Percentiles rank a stretch among this genome's conserved stretches.
phyloP scores from a whole-genome alignment of 176 grass and related monocot genomes.

The Phyllostachys edulis region DNA sequence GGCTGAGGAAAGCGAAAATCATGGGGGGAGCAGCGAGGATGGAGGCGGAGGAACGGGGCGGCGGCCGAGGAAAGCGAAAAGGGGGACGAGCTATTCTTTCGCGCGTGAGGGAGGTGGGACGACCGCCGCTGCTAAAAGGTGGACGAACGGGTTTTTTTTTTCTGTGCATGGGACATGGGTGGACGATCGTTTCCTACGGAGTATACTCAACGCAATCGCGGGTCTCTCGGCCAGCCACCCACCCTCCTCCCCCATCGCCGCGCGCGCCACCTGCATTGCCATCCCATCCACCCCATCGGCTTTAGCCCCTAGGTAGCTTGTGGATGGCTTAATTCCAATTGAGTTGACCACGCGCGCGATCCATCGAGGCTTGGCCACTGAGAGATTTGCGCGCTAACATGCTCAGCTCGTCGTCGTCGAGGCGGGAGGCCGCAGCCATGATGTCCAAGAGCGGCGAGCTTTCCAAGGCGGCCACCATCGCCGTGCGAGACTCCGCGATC shows the following conservation, averaged over 20 bases:
- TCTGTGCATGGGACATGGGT: no score
- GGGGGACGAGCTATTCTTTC: no score
- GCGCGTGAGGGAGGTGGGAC: no score
- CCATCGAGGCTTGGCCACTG: background rate
- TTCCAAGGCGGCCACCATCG: background rate
- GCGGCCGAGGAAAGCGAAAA: no score
- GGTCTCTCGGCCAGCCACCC: conserved; percentile 18
- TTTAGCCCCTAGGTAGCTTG: background rate
- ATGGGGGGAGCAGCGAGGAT: no score
- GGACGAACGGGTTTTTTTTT: no score
- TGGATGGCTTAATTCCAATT: background rate
- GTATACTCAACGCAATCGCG: background rate
- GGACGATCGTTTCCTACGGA: no score
- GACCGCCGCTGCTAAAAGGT: no score
- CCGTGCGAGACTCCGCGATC: background rate
- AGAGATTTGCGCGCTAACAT: conserved; percentile 7
- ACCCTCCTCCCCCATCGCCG: background rate
- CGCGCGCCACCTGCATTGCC: background rate
- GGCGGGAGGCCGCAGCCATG: conserved; percentile 12
- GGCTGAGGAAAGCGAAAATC: no score
- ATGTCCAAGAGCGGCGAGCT: conserved; percentile 11
- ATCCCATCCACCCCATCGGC: background rate
- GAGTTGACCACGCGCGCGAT: background rate
- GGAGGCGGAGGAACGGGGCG: no score
- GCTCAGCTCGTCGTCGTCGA: conserved; percentile 33